phyloP scores from a whole-genome alignment of 192 early-diverging fungal species.

The Gryganskiella cystojenkinii region DNA sequence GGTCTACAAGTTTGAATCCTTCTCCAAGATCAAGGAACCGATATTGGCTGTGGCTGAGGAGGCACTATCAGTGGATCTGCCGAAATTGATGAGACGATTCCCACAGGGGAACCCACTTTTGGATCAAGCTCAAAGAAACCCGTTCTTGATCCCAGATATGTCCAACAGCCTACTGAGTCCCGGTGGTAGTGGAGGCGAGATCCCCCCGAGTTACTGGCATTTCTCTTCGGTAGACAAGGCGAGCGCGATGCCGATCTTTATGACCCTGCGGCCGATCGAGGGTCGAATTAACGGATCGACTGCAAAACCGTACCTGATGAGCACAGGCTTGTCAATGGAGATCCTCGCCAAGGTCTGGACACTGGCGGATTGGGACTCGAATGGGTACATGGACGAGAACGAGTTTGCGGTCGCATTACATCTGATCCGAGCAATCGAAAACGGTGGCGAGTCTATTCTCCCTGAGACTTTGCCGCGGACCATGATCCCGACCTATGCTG shows the following conservation, averaged over 20 bases:
- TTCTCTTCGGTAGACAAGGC: slow-evolving; percentile 63
- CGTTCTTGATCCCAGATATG: slow-evolving; percentile 50
- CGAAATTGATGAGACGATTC: slow-evolving; percentile 80
- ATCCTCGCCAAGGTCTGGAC: slow-evolving; percentile 79
- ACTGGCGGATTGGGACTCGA: slow-evolving; percentile 80
- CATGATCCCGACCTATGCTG: slow-evolving; percentile 49
- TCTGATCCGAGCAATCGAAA: slow-evolving; percentile 58
- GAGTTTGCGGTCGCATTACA: slow-evolving; percentile 90
- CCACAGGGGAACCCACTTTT: slow-evolving; percentile 81
- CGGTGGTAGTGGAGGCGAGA: slow-evolving; percentile 13
- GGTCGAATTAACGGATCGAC: slow-evolving; percentile 65
- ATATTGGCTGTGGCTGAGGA: slow-evolving; percentile 76
- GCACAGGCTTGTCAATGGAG: slow-evolving; percentile 73
- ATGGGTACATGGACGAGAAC: slow-evolving; percentile 86
- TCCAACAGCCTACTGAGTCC: neutral
- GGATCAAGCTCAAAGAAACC: slow-evolving; percentile 66
- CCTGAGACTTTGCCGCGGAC: slow-evolving; percentile 58
- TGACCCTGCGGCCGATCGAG: slow-evolving; percentile 61
- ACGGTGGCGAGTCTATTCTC: slow-evolving; percentile 51
- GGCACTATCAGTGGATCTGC: slow-evolving; percentile 78
- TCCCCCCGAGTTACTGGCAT: slow-evolving; percentile 65
- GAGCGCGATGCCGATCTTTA: slow-evolving; percentile 60
- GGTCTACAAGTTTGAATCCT: slow-evolving; percentile 84
- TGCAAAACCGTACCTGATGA: slow-evolving; percentile 67
- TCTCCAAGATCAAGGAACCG: slow-evolving; percentile 78